These are phyloP conservation scores for Acanthamoeba healyi DNA, from an alignment of 208 protist species.

Conservation along the genomic window DNA sequence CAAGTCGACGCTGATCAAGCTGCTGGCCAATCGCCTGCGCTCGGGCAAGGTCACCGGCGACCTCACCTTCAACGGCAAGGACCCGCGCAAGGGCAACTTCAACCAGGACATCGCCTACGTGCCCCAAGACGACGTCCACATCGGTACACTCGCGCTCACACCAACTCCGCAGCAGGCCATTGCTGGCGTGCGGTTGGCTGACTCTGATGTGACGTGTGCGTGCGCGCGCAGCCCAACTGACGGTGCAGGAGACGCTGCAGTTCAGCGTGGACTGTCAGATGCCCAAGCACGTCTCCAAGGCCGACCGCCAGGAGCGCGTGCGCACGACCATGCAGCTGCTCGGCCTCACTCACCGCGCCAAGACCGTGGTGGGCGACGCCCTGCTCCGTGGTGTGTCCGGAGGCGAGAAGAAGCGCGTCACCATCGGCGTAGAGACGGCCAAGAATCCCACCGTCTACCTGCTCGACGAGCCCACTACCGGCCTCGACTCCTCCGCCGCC, in stretches of 20 bases:
- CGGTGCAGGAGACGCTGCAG: slow-evolving; percentile 75
- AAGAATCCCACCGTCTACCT: slow-evolving; percentile 80
- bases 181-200: background rate
- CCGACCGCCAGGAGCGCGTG: slow-evolving; percentile 40
- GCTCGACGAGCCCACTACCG: slow-evolving; percentile 91
- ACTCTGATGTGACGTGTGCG: too few species aligned
- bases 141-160: background rate
- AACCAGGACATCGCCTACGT: slow-evolving; percentile 32
- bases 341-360: slow-evolving; percentile 75
- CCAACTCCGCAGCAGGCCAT: too few species aligned
- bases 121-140: slow-evolving; percentile 61
- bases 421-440: slow-evolving; percentile 87
- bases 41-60: slow-evolving; percentile 28
- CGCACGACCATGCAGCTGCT: slow-evolving; percentile 70
- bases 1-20: slow-evolving; percentile 64
- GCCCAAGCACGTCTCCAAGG: background rate
- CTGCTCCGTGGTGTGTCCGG: slow-evolving; percentile 88
- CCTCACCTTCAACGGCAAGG: slow-evolving; percentile 67
- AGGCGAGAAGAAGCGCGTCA: slow-evolving; percentile 89
- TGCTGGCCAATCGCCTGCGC: slow-evolving; percentile 62
- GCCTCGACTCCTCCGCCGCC: slow-evolving; percentile 88
- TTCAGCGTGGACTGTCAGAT: slow-evolving; percentile 83
- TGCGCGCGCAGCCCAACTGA: background rate
- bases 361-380: slow-evolving; percentile 80
- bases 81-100: background rate